Base-by-base conservation (phyloP, 805 yeast genomes). In the Zygosaccharomyces bailii region DNA sequence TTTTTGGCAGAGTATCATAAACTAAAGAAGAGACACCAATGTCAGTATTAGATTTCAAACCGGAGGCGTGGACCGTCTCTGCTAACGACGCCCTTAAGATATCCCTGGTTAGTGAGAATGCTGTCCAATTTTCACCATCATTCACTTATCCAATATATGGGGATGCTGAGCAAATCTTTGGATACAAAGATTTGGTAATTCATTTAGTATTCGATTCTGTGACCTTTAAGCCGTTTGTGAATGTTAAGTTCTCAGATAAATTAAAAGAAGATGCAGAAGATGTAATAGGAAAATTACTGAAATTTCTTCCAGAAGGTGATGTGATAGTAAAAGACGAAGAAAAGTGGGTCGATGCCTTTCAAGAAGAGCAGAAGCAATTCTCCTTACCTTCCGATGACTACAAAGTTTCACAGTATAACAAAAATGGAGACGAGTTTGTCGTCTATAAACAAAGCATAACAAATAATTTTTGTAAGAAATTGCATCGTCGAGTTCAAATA, bases 61-160 rank as follows among this genome's bases (percentile, higher is more conserved):
- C 89, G 2, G 88, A 82, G 50, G 67, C 73, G 10, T 89, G 95
- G 96, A 84, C 91, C 0, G 60, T 67, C 5, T 79, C 86, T 2
- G 77, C 95, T 39, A 88, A 83, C 49, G 85, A 84, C 10, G 83
- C 80, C 0, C 64, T 86, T 13, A 71, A 74, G 37, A 60, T 88
- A 5, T 79, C 78, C 2, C 58, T 82, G 34, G 85, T 84, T 4
- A 82, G 78, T 46, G 72, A 76, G 2, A 66, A 72, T 2, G 75
- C 81, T 2, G 77, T 82, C 16, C 69, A 78, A 2, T 89, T 90
- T 68, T 67, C 74, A 30, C 97, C 98, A 0, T 58, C 69, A 10
- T 89, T 87, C 67, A 91, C 98, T 1, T 93, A 93, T 63, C 96
- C 97, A 2, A 84, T 93, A 8, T 93, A 79, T 71, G 98, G 98